A percentile compares a stretch with the other conserved stretches of the same genome.
phyloP scores from a whole-genome alignment of 805 yeast species.

The Starmerella sp. region DNA sequence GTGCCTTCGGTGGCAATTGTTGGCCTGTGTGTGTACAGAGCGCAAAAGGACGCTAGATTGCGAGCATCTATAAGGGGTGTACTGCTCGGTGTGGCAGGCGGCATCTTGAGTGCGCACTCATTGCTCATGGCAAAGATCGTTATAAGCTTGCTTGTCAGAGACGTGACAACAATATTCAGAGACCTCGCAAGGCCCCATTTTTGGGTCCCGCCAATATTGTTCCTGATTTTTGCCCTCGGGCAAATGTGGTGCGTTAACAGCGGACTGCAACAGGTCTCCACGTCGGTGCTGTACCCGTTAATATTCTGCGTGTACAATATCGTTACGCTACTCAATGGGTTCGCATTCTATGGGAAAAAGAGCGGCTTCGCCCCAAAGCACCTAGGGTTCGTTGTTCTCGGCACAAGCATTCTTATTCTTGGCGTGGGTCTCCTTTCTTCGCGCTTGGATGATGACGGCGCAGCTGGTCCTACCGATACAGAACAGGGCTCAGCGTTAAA shows the following conservation, averaged over 20 bases:
- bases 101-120: conserved; percentile 75
- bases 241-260: conserved; percentile 65
- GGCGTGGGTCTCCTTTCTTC: conserved; percentile 64
- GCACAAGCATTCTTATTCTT: conserved; percentile 33
- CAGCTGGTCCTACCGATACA: background rate
- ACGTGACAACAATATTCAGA: conserved; percentile 28
- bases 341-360: conserved; percentile 48
- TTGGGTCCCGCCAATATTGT: conserved; percentile 42
- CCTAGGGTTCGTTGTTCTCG: conserved; percentile 38
- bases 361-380: conserved; percentile 29
- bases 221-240: conserved; percentile 43
- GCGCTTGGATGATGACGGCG: conserved; percentile 27
- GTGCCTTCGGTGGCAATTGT: conserved; percentile 27
- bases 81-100: conserved; percentile 56
- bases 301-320: conserved; percentile 76
- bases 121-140: conserved; percentile 74
- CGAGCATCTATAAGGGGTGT: conserved; percentile 34
- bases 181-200: conserved; percentile 35
- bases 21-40: conserved; percentile 10
- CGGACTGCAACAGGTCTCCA: conserved; percentile 58
- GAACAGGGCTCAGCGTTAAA: background rate
- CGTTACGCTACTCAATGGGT: conserved; percentile 52
- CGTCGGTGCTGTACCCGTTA: conserved; percentile 71
- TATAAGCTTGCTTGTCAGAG: conserved; percentile 52
- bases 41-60: background rate